phyloP scores from a whole-genome alignment of 148 eudicot genomes.

The Dianthus caryophyllus region DNA sequence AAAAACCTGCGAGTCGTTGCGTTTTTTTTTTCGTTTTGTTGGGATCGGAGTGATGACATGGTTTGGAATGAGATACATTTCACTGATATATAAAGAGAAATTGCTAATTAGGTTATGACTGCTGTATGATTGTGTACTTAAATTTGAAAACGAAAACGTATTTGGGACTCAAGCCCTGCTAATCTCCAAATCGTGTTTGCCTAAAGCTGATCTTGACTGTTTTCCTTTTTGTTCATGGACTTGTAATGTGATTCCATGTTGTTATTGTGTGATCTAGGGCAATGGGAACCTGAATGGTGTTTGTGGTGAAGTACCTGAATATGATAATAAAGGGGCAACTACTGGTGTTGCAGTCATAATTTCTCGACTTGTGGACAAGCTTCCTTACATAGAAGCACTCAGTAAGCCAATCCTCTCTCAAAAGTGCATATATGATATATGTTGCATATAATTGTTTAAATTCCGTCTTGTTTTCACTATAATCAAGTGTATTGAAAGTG shows the following conservation, averaged over 20 bases:
- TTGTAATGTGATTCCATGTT: conserved; percentile 4
- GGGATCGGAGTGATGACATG: not conserved
- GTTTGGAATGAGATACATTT: not conserved
- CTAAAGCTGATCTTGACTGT: not conserved
- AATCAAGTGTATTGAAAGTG: not conserved
- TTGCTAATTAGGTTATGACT: conserved; percentile 3
- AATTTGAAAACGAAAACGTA: not conserved
- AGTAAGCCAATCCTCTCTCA: conserved; percentile 37
- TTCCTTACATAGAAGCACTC: conserved; percentile 47
- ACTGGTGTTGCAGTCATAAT: conserved; percentile 28
- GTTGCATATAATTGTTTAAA: not conserved
- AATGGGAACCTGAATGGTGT: conserved; percentile 41
- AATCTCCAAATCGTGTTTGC: not conserved
- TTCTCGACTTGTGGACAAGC: conserved; percentile 36
- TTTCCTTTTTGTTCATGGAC: not conserved
- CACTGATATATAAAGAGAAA: not conserved
- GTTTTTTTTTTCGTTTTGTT: not conserved
- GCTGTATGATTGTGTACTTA: not conserved
- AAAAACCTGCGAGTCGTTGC: not conserved
- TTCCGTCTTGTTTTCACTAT: not conserved
- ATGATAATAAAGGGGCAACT: conserved; percentile 40
- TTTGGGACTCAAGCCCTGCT: not conserved
- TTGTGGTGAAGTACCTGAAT: conserved; percentile 37
- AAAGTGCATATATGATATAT: not conserved
- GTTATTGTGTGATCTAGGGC: conserved; percentile 35